These are phyloP conservation scores for Hanseniaspora pseudoguilliermondii DNA, from an alignment of 805 yeast species.

Conservation along the genomic window DNA sequence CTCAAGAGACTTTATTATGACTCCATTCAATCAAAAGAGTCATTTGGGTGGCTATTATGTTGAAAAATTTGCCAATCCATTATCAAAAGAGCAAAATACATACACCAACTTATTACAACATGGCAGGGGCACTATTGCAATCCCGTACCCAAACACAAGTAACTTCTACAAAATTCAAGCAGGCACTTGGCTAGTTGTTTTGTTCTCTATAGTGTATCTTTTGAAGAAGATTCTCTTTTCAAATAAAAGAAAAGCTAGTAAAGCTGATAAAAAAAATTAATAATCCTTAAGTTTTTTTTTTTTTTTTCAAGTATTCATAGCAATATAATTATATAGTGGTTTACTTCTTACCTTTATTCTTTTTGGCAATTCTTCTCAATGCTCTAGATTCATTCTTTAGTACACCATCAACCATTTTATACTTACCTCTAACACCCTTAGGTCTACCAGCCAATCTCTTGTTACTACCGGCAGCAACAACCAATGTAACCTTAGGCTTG, in stretches of 20 bases:
- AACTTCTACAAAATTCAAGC: slow-evolving; percentile 26
- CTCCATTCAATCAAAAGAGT: slow-evolving; percentile 6
- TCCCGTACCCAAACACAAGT: slow-evolving; percentile 33
- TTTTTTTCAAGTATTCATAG: not conserved
- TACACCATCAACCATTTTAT: slow-evolving; percentile 98
- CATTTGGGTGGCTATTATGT: not conserved
- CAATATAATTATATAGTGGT: not conserved
- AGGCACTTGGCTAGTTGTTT: slow-evolving; percentile 28
- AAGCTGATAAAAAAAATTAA: not conserved
- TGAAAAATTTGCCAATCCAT: not conserved
- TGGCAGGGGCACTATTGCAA: slow-evolving; percentile 13
- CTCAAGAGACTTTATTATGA: not conserved
- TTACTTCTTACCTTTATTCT: slow-evolving; percentile 38
- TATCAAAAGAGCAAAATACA: not conserved
- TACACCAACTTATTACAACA: not conserved
- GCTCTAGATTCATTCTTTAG: slow-evolving; percentile 97
- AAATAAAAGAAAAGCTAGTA: not conserved
- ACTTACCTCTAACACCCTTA: slow-evolving; percentile 89
- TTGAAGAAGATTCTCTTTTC: slow-evolving; percentile 19
- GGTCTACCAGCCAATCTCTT: slow-evolving; percentile 90
- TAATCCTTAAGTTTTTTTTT: not conserved
- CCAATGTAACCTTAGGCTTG: slow-evolving; percentile 76
- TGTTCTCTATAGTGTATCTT: slow-evolving; percentile 27
- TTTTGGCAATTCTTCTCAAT: slow-evolving; percentile 76
- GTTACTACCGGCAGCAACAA: slow-evolving; percentile 76